Conservation (phyloP, 495 filamentous ascomycete genomes). For the Tetracladium setigerum region DNA sequence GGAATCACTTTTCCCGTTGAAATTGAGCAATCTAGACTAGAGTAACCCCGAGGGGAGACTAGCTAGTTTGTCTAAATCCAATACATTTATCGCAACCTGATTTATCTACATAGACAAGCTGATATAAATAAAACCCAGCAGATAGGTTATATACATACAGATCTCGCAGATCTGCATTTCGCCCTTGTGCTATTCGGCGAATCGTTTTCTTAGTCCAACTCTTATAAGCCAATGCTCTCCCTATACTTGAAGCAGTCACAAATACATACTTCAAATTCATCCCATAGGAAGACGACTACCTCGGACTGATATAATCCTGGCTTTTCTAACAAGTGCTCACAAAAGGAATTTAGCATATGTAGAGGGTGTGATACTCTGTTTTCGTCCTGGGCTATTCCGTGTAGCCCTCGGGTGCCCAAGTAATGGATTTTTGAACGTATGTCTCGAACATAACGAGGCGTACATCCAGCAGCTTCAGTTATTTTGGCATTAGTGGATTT, state of each 20-base stretch:
- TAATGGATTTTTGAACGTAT: too few species aligned
- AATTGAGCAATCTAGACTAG: slow-evolving; percentile 28
- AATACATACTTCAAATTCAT: slow-evolving; percentile 25
- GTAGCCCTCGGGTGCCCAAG: too few species aligned
- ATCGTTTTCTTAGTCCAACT: slow-evolving; percentile 25
- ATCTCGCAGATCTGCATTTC: slow-evolving; percentile 27
- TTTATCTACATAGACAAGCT: slow-evolving; percentile 29
- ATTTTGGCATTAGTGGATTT: too few species aligned
- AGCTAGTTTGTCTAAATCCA: slow-evolving; percentile 25
- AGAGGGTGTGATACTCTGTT: too few species aligned
- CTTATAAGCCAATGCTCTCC: slow-evolving; percentile 18
- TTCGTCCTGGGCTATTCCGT: too few species aligned
- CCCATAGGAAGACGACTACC: slow-evolving; percentile 24
- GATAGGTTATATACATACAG: slow-evolving; percentile 28
- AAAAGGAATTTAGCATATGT: slow-evolving; percentile 11
- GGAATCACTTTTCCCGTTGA: slow-evolving; percentile 25
- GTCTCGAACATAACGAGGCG: too few species aligned
- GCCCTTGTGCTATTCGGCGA: slow-evolving; percentile 23
- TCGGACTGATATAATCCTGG: slow-evolving; percentile 17
- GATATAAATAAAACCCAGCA: slow-evolving; percentile 22
- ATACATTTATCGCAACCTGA: slow-evolving; percentile 23
- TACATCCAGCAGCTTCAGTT: too few species aligned
- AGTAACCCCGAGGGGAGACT: slow-evolving; percentile 26
- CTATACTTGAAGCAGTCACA: slow-evolving; percentile 17
- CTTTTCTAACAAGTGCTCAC: slow-evolving; percentile 18